phyloP scores from a whole-genome alignment of 129 eudicot species.

The Chrysanthemum seticuspe region DNA sequence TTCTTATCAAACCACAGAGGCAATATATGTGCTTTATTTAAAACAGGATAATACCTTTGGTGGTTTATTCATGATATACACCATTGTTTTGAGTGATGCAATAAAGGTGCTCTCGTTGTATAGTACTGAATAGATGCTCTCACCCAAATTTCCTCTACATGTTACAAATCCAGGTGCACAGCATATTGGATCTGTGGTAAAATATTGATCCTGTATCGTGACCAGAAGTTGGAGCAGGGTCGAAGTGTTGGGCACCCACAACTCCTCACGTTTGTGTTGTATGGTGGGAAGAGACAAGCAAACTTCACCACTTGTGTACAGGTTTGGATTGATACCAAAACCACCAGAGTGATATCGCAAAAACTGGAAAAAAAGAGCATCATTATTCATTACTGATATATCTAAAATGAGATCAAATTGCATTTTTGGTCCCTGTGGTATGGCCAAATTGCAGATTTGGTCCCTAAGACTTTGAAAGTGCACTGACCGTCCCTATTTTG shows the following conservation, averaged over 20 bases:
- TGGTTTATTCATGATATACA: constrained; percentile 42
- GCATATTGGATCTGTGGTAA: constrained; percentile 59
- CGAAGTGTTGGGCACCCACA: constrained; percentile 63
- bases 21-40: no score
- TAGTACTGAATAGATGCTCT: constrained; percentile 30
- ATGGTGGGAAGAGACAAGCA: constrained; percentile 58
- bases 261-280: constrained; percentile 34
- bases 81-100: constrained; percentile 54
- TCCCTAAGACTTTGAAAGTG: no score
- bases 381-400: neutral
- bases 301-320: constrained; percentile 51
- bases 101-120: constrained; percentile 48
- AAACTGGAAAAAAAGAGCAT: constrained; percentile 30
- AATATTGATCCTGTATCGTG: constrained; percentile 61
- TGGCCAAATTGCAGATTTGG: no score
- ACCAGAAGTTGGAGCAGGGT: constrained; percentile 65
- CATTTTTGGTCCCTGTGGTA: no score
- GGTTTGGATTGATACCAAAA: constrained; percentile 57
- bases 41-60: constrained; percentile 45
- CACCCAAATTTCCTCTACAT: constrained; percentile 19
- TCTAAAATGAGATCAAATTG: neutral
- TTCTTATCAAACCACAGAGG: no score
- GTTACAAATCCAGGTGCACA: constrained; percentile 36
- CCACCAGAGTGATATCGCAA: constrained; percentile 78
- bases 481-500: no score